Percentiles rank a stretch among this genome's conserved stretches.
These are phyloP conservation scores for Cyclotella cryptica DNA, from an alignment of 108 stramenopile species.

Conservation along the genomic window DNA sequence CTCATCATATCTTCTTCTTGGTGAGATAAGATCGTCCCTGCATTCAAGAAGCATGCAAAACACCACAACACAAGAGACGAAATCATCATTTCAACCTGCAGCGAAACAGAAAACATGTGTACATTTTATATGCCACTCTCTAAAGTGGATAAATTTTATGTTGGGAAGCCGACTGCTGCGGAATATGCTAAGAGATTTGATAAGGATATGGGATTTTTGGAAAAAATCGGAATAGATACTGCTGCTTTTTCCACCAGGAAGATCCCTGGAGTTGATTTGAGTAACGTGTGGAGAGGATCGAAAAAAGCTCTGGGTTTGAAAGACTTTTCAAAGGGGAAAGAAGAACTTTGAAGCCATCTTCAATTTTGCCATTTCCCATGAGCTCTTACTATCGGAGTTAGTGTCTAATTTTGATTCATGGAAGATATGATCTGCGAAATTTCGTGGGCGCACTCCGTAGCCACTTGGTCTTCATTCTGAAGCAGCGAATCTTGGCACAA, in stretches of 20 bases:
- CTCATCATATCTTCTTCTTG: background rate
- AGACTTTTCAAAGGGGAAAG: conserved; percentile 6
- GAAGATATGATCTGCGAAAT: conserved; percentile 7
- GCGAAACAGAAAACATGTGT: conserved; percentile 68
- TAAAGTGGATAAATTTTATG: conserved; percentile 62
- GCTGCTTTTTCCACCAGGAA: background rate
- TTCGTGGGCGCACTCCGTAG: conserved; percentile 11
- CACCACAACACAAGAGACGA: conserved; percentile 42
- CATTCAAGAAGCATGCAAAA: conserved; percentile 62
- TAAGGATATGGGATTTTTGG: conserved; percentile 1
- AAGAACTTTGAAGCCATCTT: background rate
- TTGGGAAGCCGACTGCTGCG: conserved; percentile 48
- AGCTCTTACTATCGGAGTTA: background rate
- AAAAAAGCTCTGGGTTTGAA: conserved; percentile 23
- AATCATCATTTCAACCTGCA: conserved; percentile 74
- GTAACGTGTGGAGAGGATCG: conserved; percentile 31
- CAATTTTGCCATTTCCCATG: background rate
- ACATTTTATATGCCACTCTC: conserved; percentile 79
- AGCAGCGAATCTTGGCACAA: background rate
- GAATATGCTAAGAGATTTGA: conserved; percentile 38
- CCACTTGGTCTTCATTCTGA: background rate
- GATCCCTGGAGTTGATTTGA: conserved; percentile 16
- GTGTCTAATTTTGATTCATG: conserved; percentile 21
- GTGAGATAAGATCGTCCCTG: conserved; percentile 64
- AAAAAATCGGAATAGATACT: conserved; percentile 13